These are phyloP conservation scores for Saposhnikovia divaricata DNA, from an alignment of 129 eudicot genomes.

Conservation along the genomic window DNA sequence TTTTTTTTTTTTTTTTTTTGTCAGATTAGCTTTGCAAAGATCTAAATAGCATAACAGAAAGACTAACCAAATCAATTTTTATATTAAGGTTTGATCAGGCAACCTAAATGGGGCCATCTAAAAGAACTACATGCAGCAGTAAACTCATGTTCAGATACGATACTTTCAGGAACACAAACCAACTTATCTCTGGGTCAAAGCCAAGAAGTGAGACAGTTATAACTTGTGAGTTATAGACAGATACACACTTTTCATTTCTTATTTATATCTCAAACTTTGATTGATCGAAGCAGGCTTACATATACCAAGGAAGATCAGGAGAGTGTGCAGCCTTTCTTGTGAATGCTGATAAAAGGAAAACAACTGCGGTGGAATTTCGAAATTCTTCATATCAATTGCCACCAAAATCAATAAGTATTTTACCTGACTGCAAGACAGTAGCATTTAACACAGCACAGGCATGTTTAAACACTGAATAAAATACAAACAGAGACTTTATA, in stretches of 20 bases:
- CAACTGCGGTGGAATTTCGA: slow-evolving; percentile 31
- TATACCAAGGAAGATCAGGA: slow-evolving; percentile 30
- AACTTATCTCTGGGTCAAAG: slow-evolving; percentile 30
- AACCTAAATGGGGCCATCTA: slow-evolving; percentile 88
- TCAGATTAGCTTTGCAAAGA: background rate
- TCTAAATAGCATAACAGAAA: background rate
- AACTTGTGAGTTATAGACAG: background rate
- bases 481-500: background rate
- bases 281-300: slow-evolving; percentile 48
- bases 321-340: slow-evolving; percentile 71
- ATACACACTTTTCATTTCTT: background rate
- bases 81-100: slow-evolving; percentile 41
- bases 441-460: slow-evolving; percentile 74
- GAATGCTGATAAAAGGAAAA: slow-evolving; percentile 25
- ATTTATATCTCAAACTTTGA: background rate
- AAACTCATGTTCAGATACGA: slow-evolving; percentile 34
- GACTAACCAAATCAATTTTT: background rate
- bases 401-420: slow-evolving; percentile 68
- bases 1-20: no score
- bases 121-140: slow-evolving; percentile 64
- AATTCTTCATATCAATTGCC: slow-evolving; percentile 43
- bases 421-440: slow-evolving; percentile 68
- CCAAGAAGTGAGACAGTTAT: slow-evolving; percentile 36
- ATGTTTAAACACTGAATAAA: background rate
- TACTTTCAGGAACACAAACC: slow-evolving; percentile 36